Percentiles rank a stretch among this genome's conserved stretches.
These are phyloP conservation scores for Kondoa malvinella DNA, from an alignment of 768 basidiomycete genomes.

Conservation along the genomic window DNA sequence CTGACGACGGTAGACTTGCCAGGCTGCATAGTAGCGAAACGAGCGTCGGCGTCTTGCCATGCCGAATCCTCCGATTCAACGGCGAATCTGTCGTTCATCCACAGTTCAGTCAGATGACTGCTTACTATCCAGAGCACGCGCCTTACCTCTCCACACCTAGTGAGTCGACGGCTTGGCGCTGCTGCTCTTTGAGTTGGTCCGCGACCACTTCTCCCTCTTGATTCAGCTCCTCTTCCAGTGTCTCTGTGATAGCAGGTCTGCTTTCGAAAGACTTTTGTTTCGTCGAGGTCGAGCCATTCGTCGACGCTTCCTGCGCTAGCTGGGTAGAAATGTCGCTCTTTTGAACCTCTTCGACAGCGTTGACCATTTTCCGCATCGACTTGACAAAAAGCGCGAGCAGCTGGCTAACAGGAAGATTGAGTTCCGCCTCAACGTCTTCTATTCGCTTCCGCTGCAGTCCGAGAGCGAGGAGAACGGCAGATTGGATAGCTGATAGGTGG, in stretches of 20 bases:
- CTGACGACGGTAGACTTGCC: conserved; percentile 23
- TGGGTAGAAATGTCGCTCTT: conserved; percentile 20
- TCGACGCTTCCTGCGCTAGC: neutral
- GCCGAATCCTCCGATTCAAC: conserved; percentile 21
- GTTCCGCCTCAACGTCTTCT: conserved; percentile 80
- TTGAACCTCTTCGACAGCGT: conserved; percentile 30
- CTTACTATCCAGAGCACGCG: neutral
- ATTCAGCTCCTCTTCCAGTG: conserved; percentile 51
- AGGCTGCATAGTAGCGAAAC: conserved; percentile 18
- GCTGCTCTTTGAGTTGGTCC: conserved; percentile 37
- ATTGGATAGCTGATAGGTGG: conserved; percentile 69
- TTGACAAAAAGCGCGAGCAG: conserved; percentile 80
- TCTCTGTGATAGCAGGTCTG: conserved; percentile 16
- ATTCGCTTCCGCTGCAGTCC: conserved; percentile 76
- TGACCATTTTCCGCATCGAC: conserved; percentile 60
- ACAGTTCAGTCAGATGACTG: neutral
- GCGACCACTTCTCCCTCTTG: conserved; percentile 58
- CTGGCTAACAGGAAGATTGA: conserved; percentile 70
- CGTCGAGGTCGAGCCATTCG: neutral
- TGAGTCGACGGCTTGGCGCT: conserved; percentile 70
- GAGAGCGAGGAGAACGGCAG: conserved; percentile 71
- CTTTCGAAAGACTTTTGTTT: neutral
- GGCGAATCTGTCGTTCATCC: conserved; percentile 11
- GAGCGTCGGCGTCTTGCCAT: conserved; percentile 22
- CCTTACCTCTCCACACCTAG: conserved; percentile 66